Percentiles rank a stretch among this genome's conserved stretches.
Evolutionary conservation across 2,329 filamentous ascomycete genomes (phyloP).

Genomic region (Verticillium zaregamsianum): DNA sequence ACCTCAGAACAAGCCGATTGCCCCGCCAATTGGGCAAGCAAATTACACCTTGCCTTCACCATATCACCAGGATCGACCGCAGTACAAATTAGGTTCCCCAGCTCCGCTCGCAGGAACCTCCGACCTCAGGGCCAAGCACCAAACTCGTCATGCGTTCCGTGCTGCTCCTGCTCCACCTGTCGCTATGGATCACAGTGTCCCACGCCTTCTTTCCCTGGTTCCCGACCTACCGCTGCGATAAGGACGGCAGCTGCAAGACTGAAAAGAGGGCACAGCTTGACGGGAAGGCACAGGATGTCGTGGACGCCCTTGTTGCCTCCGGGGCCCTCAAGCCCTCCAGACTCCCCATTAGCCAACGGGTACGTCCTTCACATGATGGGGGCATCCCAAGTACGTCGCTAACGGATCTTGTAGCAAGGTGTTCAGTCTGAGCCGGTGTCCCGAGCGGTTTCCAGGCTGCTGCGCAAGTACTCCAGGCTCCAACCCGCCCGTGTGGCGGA

Average conservation of each 20-base stretch:
- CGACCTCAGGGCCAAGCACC: neutral
- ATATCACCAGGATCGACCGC: neutral
- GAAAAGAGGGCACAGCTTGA: slow-evolving; percentile 9
- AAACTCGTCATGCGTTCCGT: slow-evolving; percentile 34
- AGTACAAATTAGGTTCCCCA: neutral
- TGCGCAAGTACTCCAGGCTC: slow-evolving; percentile 32
- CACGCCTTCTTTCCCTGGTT: slow-evolving; percentile 45
- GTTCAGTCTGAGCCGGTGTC: slow-evolving; percentile 30
- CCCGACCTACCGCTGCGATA: slow-evolving; percentile 25
- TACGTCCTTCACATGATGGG: neutral
- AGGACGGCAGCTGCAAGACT: slow-evolving; percentile 21
- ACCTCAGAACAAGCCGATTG: neutral
- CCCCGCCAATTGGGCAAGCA: neutral
- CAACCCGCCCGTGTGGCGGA: slow-evolving; percentile 12
- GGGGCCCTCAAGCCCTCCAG: slow-evolving; percentile 21
- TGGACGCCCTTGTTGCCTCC: slow-evolving; percentile 10
- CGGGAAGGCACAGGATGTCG: neutral
- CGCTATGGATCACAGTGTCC: slow-evolving; percentile 40
- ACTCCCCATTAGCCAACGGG: slow-evolving; percentile 36
- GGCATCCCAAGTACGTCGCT: neutral
- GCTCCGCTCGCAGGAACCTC: neutral
- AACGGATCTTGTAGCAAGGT: slow-evolving; percentile 10
- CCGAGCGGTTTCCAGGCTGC: slow-evolving; percentile 31
- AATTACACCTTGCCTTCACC: neutral
- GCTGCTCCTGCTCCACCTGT: slow-evolving; percentile 37